These are phyloP conservation scores for Phytopythium kandeliae DNA, from an alignment of 352 stramenopile genomes.

Conservation along the genomic window DNA sequence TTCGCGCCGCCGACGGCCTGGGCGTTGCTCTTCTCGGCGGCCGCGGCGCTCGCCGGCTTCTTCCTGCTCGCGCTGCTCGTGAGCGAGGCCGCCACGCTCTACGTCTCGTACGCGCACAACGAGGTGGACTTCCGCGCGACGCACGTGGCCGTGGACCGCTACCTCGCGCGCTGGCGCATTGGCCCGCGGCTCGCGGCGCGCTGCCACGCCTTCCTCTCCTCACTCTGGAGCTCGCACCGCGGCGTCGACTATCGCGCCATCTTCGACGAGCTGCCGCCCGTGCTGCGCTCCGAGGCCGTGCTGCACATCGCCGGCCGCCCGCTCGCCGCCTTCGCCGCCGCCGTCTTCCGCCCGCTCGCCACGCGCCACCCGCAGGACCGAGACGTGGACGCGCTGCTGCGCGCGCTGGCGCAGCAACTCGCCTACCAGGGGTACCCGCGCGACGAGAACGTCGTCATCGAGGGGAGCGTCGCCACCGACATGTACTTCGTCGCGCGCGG, in stretches of 20 bases:
- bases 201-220: conserved; percentile 40
- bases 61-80: conserved; percentile 49
- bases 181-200: conserved; percentile 28
- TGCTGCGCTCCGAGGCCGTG: conserved; percentile 48
- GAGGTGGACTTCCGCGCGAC: conserved; percentile 61
- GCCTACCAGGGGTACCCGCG: conserved; percentile 61
- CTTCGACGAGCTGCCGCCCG: conserved; percentile 42
- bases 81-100: conserved; percentile 41
- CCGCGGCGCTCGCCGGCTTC: conserved; percentile 32
- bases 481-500: conserved; percentile 76
- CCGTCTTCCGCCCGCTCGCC: conserved; percentile 39
- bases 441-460: conserved; percentile 50
- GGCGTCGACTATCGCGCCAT: conserved; percentile 54
- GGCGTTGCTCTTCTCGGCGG: conserved; percentile 35
- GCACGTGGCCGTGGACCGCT: conserved; percentile 46
- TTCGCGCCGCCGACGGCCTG: conserved; percentile 18
- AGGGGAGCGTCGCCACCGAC: conserved; percentile 55
- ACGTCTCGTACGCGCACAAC: conserved; percentile 51
- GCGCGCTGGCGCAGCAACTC: conserved; percentile 37
- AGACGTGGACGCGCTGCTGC: conserved; percentile 26
- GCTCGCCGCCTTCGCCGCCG: conserved; percentile 27
- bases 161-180: conserved; percentile 41
- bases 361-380: conserved; percentile 19
- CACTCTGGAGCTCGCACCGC: conserved; percentile 49
- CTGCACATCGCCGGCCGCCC: conserved; percentile 34